These are phyloP conservation scores for Simplicillium aogashimaense DNA, from an alignment of 2,329 filamentous ascomycete genomes.

Conservation along the genomic window DNA sequence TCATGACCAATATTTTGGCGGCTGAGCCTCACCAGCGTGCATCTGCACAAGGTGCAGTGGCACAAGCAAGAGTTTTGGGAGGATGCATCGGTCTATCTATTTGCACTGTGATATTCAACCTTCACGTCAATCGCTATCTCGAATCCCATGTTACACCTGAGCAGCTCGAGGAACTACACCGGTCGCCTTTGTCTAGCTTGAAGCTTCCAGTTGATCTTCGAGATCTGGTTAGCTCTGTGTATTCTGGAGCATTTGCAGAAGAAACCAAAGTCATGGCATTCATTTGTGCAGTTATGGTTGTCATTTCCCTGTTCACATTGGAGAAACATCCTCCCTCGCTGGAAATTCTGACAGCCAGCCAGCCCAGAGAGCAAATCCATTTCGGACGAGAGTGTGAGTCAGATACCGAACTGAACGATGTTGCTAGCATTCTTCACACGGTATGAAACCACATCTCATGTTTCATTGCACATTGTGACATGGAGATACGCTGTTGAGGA, in stretches of 20 bases:
- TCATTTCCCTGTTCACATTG: slow-evolving; percentile 32
- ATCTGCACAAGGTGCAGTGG: slow-evolving; percentile 48
- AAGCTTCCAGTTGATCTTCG: slow-evolving; percentile 21
- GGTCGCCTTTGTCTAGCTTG: slow-evolving; percentile 29
- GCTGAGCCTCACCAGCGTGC: slow-evolving; percentile 39
- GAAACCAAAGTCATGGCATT: slow-evolving; percentile 37
- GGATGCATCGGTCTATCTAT: slow-evolving; percentile 48
- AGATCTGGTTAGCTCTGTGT: slow-evolving; percentile 26
- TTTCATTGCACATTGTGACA: too few species aligned
- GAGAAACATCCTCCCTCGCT: slow-evolving; percentile 29
- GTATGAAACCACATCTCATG: too few species aligned
- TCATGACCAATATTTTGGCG: slow-evolving; percentile 44
- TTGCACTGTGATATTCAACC: slow-evolving; percentile 49
- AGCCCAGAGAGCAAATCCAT: slow-evolving; percentile 16
- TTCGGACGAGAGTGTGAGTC: slow-evolving; percentile 25
- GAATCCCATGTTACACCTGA: slow-evolving; percentile 20
- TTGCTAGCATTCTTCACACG: slow-evolving; percentile 10
- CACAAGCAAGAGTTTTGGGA: slow-evolving; percentile 50
- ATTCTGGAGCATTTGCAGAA: slow-evolving; percentile 33
- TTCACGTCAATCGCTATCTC: slow-evolving; percentile 27
- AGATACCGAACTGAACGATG: slow-evolving; percentile 23
- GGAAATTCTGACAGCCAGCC: slow-evolving; percentile 15
- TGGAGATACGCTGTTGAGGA: too few species aligned
- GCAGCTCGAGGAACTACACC: slow-evolving; percentile 32
- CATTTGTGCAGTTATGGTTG: slow-evolving; percentile 30